These are phyloP conservation scores for Musa acuminata DNA, from an alignment of 176 grass and related monocot species.

Conservation along the genomic window DNA sequence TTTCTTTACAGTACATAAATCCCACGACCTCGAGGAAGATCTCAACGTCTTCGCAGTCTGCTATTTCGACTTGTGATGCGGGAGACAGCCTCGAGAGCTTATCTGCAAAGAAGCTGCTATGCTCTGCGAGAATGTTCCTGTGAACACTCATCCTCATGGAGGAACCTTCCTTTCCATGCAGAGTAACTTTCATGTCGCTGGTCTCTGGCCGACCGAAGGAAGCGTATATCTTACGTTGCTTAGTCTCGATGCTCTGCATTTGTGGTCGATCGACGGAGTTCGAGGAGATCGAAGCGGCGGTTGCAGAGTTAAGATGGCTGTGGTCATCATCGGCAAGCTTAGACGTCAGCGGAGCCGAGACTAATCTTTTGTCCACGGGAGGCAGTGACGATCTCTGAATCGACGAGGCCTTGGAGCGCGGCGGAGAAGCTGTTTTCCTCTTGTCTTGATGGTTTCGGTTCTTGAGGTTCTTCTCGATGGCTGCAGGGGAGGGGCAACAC, in stretches of 20 bases:
- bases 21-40: slow-evolving; percentile 89
- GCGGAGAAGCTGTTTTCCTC: not conserved
- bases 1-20: slow-evolving; percentile 76
- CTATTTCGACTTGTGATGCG: slow-evolving; percentile 36
- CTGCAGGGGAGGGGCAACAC: slow-evolving; percentile 87
- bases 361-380: not conserved
- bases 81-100: slow-evolving; percentile 41
- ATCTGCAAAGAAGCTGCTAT: slow-evolving; percentile 65
- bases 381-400: not conserved
- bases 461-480: slow-evolving; percentile 71
- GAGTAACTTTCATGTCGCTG: slow-evolving; percentile 63
- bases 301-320: not conserved
- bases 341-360: not conserved
- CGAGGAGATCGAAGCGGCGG: not conserved
- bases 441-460: slow-evolving; percentile 33
- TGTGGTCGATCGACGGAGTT: not conserved
- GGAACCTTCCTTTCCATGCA: slow-evolving; percentile 64
- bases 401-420: not conserved
- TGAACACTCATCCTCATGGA: slow-evolving; percentile 67
- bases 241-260: slow-evolving; percentile 9
- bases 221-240: slow-evolving; percentile 49
- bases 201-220: slow-evolving; percentile 68
- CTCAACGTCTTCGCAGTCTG: slow-evolving; percentile 83
- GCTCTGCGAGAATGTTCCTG: slow-evolving; percentile 38
- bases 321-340: not conserved